A percentile compares a stretch with the other conserved stretches of the same genome.
Conservation (phyloP, 2,329 filamentous ascomycete genomes). For the Aureobasidium sp. region DNA sequence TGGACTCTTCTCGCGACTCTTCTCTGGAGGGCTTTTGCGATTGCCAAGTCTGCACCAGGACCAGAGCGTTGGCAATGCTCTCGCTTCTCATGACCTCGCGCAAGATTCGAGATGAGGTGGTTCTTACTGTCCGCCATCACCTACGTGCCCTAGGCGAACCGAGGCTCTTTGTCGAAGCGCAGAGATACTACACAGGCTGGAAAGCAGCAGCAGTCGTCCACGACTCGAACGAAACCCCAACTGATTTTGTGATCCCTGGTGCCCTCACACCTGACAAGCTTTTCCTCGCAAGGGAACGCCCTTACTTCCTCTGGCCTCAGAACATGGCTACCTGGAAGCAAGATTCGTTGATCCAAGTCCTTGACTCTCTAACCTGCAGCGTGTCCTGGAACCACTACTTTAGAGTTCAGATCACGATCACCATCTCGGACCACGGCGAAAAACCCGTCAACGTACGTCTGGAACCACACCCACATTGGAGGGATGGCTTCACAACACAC, state of each 20-base stretch:
- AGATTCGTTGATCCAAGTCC: neutral
- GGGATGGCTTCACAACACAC: neutral
- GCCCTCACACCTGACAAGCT: neutral
- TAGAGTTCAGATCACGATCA: neutral
- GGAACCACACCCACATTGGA: neutral
- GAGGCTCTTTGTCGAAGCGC: neutral
- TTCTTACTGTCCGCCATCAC: no score
- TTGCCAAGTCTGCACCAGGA: neutral
- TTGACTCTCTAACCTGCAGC: neutral
- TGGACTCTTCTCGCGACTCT: neutral
- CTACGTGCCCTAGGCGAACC: neutral
- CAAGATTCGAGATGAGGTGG: neutral
- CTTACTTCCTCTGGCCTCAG: neutral
- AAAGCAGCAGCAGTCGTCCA: neutral
- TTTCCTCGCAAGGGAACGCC: neutral
- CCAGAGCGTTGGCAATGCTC: neutral
- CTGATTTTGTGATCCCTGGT: neutral
- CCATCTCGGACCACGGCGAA: neutral
- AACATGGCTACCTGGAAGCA: neutral
- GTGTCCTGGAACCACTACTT: neutral
- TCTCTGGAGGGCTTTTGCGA: neutral
- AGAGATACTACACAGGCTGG: neutral
- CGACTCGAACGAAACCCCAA: neutral
- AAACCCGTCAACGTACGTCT: neutral
- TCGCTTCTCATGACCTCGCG: neutral